phyloP scores from a whole-genome alignment of 2,329 filamentous ascomycete genomes.

The Pseudogymnoascus sp. region DNA sequence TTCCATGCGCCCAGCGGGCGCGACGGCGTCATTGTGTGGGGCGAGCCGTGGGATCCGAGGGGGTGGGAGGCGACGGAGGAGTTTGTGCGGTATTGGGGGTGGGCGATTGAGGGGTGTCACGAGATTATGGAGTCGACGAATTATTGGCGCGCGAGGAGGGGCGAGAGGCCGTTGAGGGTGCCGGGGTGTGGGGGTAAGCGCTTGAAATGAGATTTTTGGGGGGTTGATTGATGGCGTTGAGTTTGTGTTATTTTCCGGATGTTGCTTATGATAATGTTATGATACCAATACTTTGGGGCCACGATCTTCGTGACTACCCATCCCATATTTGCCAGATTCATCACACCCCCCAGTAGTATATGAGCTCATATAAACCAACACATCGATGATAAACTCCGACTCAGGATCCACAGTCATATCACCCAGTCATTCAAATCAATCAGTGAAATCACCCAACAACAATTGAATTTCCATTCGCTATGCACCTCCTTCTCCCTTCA shows the following conservation, averaged over 20 bases:
- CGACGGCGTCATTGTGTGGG: constrained; percentile 24
- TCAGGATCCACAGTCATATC: not conserved
- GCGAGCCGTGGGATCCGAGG: constrained; percentile 23
- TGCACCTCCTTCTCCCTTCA: not conserved
- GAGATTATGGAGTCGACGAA: constrained; percentile 24
- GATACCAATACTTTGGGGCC: not conserved
- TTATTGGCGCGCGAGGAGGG: constrained; percentile 22
- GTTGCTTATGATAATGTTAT: not conserved
- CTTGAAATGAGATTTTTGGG: not conserved
- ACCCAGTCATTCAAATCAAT: not conserved
- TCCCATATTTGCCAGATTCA: not conserved
- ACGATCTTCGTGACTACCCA: not conserved
- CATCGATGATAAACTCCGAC: not conserved
- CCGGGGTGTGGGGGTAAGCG: not conserved
- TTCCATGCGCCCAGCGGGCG: constrained; percentile 8
- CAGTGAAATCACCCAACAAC: not conserved
- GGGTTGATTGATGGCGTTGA: not conserved
- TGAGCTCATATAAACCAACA: not conserved
- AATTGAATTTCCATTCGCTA: not conserved
- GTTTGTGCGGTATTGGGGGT: constrained; percentile 25
- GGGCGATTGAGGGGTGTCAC: constrained; percentile 21
- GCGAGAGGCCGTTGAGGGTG: constrained; percentile 14
- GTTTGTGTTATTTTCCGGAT: not conserved
- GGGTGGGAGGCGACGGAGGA: constrained; percentile 24
- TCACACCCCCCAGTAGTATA: not conserved